Base-by-base conservation (phyloP, 108 stramenopile genomes). In the Pelagomonas calceolata region DNA sequence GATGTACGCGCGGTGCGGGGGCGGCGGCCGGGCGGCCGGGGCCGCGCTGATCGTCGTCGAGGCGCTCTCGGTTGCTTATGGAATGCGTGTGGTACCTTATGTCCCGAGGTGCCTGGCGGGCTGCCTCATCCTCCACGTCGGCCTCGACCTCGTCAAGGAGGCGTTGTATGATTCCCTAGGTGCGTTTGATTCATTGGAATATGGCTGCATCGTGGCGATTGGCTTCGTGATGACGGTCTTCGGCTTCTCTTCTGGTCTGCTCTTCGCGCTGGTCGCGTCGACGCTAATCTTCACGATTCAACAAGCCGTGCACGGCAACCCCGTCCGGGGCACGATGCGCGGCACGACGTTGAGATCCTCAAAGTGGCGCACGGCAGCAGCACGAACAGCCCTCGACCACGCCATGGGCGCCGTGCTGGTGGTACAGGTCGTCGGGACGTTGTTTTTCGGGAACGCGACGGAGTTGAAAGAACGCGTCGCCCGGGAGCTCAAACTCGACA, bases 91-190 rank as follows among this genome's bases (percentile, higher is more conserved):
- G 67, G 85, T 84, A 12, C 71, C 75, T 7, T 89, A 77, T 64
- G 72, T 90, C 65, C 92, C 90, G 9, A 79, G 89, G 34, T 86
- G 84, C 66, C 89, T 93, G 89, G 92, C 92, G 5, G 92, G 92
- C 35, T 90, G 88, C 64, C 73, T 93, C 34, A 78, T 93, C 16
- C 68, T 91, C 12, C 92, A 93, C 66, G 77, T 89, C 75, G 92
- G 92, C 12, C 78, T 89, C 44, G 92, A 91, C 75, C 75, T 93
- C 34, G 80, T 93, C 45, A 69, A 86, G 17, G 92, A 93, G 66
- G 90, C 89, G 17, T 80, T 89, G 9, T 32, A 51, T 17, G 68
- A 75, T 26, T 75, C 66, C n/a, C 87, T 74, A 32, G 85, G 34
- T 44, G 69, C 78, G 31, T 79, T 82, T 51, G 82, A 84, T 73